Conservation (phyloP, 257 asterid genomes). For the Marsdenia floribunda region DNA sequence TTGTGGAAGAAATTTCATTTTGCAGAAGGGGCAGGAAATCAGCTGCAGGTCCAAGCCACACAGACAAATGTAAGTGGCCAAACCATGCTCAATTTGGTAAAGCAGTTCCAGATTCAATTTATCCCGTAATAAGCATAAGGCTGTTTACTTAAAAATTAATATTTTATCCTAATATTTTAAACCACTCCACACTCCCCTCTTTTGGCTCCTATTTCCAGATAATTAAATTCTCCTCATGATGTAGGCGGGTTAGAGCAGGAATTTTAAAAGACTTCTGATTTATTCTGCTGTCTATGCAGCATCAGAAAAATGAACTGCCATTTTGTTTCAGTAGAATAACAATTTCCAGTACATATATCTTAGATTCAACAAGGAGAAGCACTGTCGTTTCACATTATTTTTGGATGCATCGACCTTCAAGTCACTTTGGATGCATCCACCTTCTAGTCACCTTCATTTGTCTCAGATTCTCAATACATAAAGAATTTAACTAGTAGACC, state of each 20-base stretch:
- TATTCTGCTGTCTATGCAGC: neutral
- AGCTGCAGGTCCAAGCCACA: neutral
- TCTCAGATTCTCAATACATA: neutral
- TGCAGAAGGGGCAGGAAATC: neutral
- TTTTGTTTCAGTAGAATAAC: neutral
- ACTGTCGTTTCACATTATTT: neutral
- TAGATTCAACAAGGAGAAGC: neutral
- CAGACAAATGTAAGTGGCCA: neutral
- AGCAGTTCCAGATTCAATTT: neutral
- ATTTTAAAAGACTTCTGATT: constrained; percentile 1
- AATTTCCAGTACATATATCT: neutral
- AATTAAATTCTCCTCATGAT: neutral
- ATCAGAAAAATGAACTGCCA: neutral
- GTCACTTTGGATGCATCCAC: neutral
- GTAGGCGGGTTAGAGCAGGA: neutral
- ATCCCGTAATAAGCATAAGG: neutral
- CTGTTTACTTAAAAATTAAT: neutral
- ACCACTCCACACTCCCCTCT: neutral
- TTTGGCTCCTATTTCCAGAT: neutral
- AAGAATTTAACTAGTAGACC: neutral
- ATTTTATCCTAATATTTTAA: neutral
- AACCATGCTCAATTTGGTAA: neutral
- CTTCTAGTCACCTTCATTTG: neutral
- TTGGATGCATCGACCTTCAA: neutral
- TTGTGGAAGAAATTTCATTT: neutral